A percentile compares a stretch with the other conserved stretches of the same genome.
These are phyloP conservation scores for Dactylonectria estremocensis DNA, from an alignment of 2,329 filamentous ascomycete species.

Conservation along the genomic window DNA sequence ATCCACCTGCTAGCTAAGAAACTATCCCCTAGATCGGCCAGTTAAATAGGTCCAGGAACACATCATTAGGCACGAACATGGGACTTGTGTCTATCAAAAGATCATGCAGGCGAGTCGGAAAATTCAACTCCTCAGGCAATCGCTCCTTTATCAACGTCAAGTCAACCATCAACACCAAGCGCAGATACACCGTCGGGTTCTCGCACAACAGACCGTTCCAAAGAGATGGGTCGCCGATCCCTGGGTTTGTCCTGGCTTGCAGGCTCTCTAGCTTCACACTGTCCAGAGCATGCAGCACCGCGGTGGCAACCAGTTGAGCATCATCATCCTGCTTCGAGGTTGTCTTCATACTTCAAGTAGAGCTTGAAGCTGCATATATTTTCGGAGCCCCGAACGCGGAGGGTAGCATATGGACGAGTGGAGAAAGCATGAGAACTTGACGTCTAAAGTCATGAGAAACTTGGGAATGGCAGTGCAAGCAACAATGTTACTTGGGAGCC, in stretches of 20 bases:
- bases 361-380: not conserved
- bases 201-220: constrained; percentile 21
- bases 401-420: not conserved
- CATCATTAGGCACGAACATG: not conserved
- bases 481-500: constrained; percentile 20
- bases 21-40: no score
- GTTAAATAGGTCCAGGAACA: not conserved
- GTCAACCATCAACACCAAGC: constrained; percentile 15
- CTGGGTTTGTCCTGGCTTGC: not conserved
- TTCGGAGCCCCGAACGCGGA: not conserved
- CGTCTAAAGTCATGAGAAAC: constrained; percentile 12
- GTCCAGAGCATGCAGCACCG: constrained; percentile 12
- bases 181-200: constrained; percentile 17
- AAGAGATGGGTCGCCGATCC: not conserved
- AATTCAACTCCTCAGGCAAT: constrained; percentile 9
- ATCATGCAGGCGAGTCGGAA: not conserved
- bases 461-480: constrained; percentile 17
- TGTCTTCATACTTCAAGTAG: constrained; percentile 15
- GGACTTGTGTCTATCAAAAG: not conserved
- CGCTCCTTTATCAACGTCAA: constrained; percentile 12
- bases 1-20: no score
- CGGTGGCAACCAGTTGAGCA: constrained; percentile 8
- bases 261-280: not conserved
- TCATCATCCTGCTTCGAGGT: constrained; percentile 7
- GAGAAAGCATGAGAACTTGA: constrained; percentile 6